phyloP scores from a whole-genome alignment of 345 rosid species.

The Rhodamnia argentea region DNA sequence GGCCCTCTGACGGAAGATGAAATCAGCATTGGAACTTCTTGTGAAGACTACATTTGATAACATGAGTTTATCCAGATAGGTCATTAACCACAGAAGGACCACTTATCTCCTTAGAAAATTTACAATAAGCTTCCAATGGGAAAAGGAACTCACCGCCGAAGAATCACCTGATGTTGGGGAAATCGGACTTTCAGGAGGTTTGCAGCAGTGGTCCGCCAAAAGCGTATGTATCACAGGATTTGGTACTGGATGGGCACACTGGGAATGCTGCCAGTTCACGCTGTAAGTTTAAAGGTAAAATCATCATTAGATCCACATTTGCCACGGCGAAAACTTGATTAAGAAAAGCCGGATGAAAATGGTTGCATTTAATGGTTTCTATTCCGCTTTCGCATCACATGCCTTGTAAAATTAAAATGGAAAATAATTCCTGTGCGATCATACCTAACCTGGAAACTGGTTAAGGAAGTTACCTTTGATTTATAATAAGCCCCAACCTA shows the following conservation, averaged over 20 bases:
- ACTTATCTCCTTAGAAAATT: not conserved
- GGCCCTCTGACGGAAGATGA: slow-evolving; percentile 5
- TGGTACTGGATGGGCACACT: slow-evolving; percentile 23
- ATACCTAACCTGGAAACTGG: not conserved
- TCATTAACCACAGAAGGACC: not conserved
- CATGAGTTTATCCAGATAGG: not conserved
- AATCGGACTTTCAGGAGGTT: not conserved
- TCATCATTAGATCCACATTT: not conserved
- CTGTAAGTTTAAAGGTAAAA: slow-evolving; percentile 17
- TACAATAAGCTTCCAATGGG: slow-evolving; percentile 26
- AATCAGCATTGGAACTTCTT: slow-evolving; percentile 4
- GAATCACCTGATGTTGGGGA: slow-evolving; percentile 4
- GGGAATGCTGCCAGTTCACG: slow-evolving; percentile 46
- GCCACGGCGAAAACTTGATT: not conserved
- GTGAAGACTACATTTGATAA: slow-evolving; percentile 12
- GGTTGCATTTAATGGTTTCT: not conserved
- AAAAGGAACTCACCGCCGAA: not conserved
- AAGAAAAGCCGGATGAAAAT: not conserved
- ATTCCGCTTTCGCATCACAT: not conserved
- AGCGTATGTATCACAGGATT: slow-evolving; percentile 32
- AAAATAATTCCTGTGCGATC: not conserved
- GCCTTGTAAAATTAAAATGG: not conserved
- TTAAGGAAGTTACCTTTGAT: slow-evolving; percentile 27
- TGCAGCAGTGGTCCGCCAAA: slow-evolving; percentile 36
- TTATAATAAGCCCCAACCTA: slow-evolving; percentile 26